These are phyloP conservation scores for Capronia americana DNA, from an alignment of 2,329 filamentous ascomycete species.

Conservation along the genomic window DNA sequence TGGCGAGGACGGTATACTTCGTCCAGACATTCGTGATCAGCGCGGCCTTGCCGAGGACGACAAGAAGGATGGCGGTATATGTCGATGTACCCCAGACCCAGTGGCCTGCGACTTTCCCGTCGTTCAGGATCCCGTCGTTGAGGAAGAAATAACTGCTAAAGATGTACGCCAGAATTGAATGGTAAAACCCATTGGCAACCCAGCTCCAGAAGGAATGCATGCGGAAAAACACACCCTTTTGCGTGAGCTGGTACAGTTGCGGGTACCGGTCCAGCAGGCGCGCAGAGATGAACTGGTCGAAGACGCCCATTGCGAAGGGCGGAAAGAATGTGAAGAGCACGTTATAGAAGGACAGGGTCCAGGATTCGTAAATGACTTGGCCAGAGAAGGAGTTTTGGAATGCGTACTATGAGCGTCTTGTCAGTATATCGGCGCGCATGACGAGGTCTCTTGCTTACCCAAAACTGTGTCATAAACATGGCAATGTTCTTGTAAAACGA, in stretches of 20 bases:
- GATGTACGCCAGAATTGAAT: conserved; percentile 91
- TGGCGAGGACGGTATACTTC: conserved; percentile 94
- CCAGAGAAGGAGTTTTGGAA: conserved; percentile 99
- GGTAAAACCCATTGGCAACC: conserved; percentile 94
- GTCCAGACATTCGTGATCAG: conserved; percentile 98
- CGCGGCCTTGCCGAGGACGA: conserved; percentile 91
- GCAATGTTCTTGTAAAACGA: conserved; percentile 99
- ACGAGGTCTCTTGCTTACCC: conserved; percentile 66
- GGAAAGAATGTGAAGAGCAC: conserved; percentile 96
- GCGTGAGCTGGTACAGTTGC: conserved; percentile 90
- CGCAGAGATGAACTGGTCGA: conserved; percentile 97
- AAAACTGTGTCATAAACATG: conserved; percentile 98
- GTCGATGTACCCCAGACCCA: conserved; percentile 98
- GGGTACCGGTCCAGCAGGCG: conserved; percentile 93
- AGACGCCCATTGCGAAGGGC: conserved; percentile 91
- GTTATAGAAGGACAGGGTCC: conserved; percentile 99
- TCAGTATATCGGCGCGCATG: conserved; percentile 26
- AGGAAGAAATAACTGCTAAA: conserved; percentile 81
- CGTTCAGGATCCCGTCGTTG: conserved; percentile 75
- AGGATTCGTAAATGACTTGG: conserved; percentile 97
- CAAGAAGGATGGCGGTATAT: conserved; percentile 91
- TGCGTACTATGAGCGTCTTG: conserved; percentile 68
- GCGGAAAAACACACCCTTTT: conserved; percentile 92
- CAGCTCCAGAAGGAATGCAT: conserved; percentile 91
- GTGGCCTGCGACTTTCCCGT: conserved; percentile 85